A percentile compares a stretch with the other conserved stretches of the same genome.
Conservation (phyloP, 2,329 filamentous ascomycete species). For the Akanthomyces lecanii region DNA sequence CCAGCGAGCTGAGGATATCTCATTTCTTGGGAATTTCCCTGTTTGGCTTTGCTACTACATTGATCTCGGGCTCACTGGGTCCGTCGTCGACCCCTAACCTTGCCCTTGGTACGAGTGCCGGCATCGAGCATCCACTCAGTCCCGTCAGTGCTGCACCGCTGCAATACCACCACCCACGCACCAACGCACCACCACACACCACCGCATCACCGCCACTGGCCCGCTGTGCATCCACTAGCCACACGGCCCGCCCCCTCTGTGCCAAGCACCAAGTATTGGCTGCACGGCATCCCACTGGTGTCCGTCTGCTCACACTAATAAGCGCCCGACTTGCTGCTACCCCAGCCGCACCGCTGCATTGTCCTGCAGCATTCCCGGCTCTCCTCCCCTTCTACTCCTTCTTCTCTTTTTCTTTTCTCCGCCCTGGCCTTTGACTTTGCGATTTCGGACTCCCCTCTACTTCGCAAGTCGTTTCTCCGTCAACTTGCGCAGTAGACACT, state of each 20-base stretch:
- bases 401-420: slow-evolving; percentile 9
- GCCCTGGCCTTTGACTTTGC: neutral
- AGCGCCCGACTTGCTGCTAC: slow-evolving; percentile 13
- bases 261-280: slow-evolving; percentile 13
- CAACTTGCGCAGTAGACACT: neutral
- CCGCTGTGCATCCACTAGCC: neutral
- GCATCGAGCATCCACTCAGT: neutral
- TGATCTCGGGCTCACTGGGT: neutral
- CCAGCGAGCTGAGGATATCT: neutral
- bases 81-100: neutral
- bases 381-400: slow-evolving; percentile 1
- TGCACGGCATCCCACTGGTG: slow-evolving; percentile 13
- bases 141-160: neutral
- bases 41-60: neutral
- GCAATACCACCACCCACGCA: neutral
- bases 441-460: neutral
- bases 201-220: neutral
- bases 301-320: slow-evolving; percentile 5
- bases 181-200: neutral
- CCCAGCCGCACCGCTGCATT: slow-evolving; percentile 16
- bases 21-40: neutral
- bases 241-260: slow-evolving; percentile 12
- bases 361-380: slow-evolving; percentile 11
- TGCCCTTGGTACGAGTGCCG: neutral
- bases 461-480: neutral